Evolutionary conservation across 768 basidiomycete species (phyloP), one percentile per base, ranked within the genome.

Genomic region (Kwoniella europaea): DNA sequence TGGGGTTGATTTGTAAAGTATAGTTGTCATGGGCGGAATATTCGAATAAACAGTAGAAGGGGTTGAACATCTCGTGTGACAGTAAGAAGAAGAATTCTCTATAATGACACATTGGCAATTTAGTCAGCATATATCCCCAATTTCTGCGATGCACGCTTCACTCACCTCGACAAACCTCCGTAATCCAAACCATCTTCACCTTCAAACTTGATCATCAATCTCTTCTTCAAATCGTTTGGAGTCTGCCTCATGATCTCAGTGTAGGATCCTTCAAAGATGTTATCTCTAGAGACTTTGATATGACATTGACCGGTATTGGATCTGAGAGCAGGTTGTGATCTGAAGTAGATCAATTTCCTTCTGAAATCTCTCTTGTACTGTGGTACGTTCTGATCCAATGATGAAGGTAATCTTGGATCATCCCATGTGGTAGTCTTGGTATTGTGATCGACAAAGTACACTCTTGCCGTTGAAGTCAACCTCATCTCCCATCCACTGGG

Each of bases 391-490:
- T 93, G 88, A 83, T 98, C 97, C 71, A 98, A 86, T 53, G 94
- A 92, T 12, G 95, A 97, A 12, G 97, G 97, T 63, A 94, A 83
- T 63, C 97, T 92, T 20, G 96, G 96, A 83, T 99, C 97, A 83
- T 99, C 97, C 97, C 97, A 99, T 1, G 97, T 99, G 41, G 97
- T 99, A 42, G 97, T 99, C 89, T 98, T 98, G 66, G 97, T 98
- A 85, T 98, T 98, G 86, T 99, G 97, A 84, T 99, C 97, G 64
- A 99, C 97, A 82, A 99, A 99, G 86, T 99, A 99, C 7, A 99
- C 97, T 59, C 97, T 91, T 1, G 97, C 96, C 0, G 97, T 98
- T 3, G 92, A 91, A 6, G 97, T 99, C 63, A 99, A 91, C 57
- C 97, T 93, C 97, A 99, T 99, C 85, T 99, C 97, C 97, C 97